These are phyloP conservation scores for Pythium coloratum DNA, from an alignment of 352 stramenopile genomes.

Conservation along the genomic window DNA sequence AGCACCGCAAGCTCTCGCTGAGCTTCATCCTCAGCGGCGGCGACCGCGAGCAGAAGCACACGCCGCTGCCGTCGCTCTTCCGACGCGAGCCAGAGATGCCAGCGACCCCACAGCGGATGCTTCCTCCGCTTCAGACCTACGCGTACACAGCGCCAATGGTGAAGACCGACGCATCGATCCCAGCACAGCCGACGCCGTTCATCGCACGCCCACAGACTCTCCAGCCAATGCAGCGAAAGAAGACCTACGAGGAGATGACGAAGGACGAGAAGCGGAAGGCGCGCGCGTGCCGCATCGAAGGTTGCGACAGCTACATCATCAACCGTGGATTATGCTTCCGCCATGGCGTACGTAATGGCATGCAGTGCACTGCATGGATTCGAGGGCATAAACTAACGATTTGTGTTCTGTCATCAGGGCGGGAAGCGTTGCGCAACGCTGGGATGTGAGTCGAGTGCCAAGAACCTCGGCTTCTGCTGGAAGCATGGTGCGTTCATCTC, in stretches of 20 bases:
- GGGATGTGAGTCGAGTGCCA: constrained; percentile 38
- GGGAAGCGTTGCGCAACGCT: constrained; percentile 39
- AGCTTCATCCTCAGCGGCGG: constrained; percentile 9
- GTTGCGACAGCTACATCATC: constrained; percentile 51
- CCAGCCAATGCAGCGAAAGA: constrained; percentile 5
- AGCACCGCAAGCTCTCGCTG: constrained; percentile 8
- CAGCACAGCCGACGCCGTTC: not conserved
- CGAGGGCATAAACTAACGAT: not conserved
- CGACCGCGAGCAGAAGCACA: not conserved
- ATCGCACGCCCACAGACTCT: not conserved
- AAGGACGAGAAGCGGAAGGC: constrained; percentile 34
- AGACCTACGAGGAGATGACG: constrained; percentile 19
- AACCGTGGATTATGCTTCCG: constrained; percentile 47
- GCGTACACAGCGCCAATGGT: too few species aligned
- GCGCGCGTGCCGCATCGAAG: constrained; percentile 35
- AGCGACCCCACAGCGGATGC: too few species aligned
- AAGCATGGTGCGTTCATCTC: constrained; percentile 29
- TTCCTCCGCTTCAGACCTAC: too few species aligned
- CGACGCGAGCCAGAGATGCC: too few species aligned
- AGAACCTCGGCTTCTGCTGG: constrained; percentile 41
- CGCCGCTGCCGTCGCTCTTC: too few species aligned
- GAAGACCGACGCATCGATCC: too few species aligned
- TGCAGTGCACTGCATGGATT: not conserved
- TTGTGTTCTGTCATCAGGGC: constrained; percentile 27
- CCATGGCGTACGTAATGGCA: constrained; percentile 32